Evolutionary conservation across 495 filamentous ascomycete genomes (phyloP), one percentile per base, ranked within the genome.

Genomic region (Thozetella sp.): DNA sequence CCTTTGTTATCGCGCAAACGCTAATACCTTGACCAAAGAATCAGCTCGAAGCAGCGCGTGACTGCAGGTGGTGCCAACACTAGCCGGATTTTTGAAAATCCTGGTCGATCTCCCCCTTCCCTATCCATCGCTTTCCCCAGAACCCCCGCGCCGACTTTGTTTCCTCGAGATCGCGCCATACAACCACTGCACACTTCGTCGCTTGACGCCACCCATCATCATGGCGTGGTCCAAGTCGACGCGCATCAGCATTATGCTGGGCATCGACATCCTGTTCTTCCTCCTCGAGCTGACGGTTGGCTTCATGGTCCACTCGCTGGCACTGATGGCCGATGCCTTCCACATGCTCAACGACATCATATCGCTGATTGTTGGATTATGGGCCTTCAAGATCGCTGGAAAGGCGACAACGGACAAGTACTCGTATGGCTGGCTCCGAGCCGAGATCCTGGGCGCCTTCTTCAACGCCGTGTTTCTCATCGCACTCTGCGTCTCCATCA

Each of bases 301-400:
- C 55, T 91, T 95, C 74, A 74, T 85, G 45, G 93, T 96, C 55
- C 88, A 91, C 65, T 98, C 95, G 25, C 85, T 99, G 61, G 95
- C 95, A 19, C 83, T 99, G 56, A 91, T 96, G 67, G 95, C 95
- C 37, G 95, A 99, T 78, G 92, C 95, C 57, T 99, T 98, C 77
- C 95, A 99, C 68, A 99, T 99, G 95, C 80, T 99, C 23, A 99
- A 99, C 73, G 95, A 99, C 86, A 93, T 99, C 58, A 84, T 99
- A 46, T 99, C 95, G 0, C 77, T 99, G 13, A 83, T 87, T 51
- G 95, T 99, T 54, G 95, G 95, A 50, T 71, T 97, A 26, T 99
- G 96, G 96, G 95, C 95, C 1, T 94, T 98, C 20, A 92, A 90
- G 54, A 90, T 96, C 51, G 91, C 92, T 58, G 83, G 85, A 51